Evolutionary conservation across 129 eudicot species (phyloP).

Genomic region (Silybum marianum): DNA sequence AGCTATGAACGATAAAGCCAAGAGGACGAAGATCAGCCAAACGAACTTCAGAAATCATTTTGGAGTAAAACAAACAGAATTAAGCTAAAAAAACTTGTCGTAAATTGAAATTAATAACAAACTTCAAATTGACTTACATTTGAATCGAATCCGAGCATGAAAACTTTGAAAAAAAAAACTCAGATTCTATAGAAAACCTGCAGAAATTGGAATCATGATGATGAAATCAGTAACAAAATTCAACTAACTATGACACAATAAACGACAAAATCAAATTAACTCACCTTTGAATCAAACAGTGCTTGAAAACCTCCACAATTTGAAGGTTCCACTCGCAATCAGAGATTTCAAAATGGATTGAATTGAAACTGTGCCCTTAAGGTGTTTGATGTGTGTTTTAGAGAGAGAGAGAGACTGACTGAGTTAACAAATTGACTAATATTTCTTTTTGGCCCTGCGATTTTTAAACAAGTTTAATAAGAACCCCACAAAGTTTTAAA

Average conservation of each 20-base stretch:
- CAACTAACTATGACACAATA: background rate
- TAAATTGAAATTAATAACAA: constrained; percentile 8
- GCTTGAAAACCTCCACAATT: constrained; percentile 16
- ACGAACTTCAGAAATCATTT: background rate
- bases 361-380: background rate
- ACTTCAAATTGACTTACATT: background rate
- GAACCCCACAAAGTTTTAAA: background rate
- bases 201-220: constrained; percentile 11
- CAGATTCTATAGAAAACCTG: constrained; percentile 10
- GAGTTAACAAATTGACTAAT: background rate
- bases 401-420: background rate
- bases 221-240: constrained; percentile 14
- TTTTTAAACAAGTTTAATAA: constrained; percentile 1
- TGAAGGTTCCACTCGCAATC: constrained; percentile 17
- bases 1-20: background rate
- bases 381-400: constrained; percentile 2
- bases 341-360: background rate
- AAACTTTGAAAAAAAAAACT: background rate
- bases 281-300: constrained; percentile 25
- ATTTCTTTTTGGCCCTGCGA: background rate
- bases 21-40: background rate
- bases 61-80: background rate
- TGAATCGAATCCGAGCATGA: background rate
- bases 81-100: background rate
- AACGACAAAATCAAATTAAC: background rate